A percentile compares a stretch with the other conserved stretches of the same genome.
These are phyloP conservation scores for Chenopodium quinoa DNA, from an alignment of 148 eudicot genomes.

Conservation along the genomic window DNA sequence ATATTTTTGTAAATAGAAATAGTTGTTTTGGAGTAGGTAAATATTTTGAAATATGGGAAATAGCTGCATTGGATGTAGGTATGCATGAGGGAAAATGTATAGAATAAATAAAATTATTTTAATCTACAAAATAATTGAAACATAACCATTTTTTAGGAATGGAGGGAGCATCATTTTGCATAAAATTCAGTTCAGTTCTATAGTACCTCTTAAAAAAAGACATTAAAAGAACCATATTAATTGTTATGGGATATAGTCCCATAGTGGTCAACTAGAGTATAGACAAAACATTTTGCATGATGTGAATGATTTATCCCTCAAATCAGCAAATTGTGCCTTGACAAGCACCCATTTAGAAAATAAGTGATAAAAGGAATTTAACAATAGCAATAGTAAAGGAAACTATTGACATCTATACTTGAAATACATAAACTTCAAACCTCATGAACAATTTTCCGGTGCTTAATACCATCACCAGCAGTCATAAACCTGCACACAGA, in stretches of 20 bases:
- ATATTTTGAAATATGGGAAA: too few species aligned
- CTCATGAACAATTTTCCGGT: slow-evolving; percentile 63
- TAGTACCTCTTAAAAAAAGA: not conserved
- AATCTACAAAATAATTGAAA: too few species aligned
- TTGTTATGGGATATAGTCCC: not conserved
- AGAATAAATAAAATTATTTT: too few species aligned
- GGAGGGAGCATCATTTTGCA: not conserved
- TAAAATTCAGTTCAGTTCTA: not conserved
- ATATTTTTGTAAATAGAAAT: too few species aligned
- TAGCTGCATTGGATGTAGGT: too few species aligned
- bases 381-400: too few species aligned
- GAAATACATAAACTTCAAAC: slow-evolving; percentile 31
- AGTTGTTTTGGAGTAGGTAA: too few species aligned
- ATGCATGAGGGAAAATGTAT: too few species aligned
- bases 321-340: not conserved
- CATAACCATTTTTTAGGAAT: too few species aligned
- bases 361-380: not conserved
- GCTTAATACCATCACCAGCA: slow-evolving; percentile 89
- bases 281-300: not conserved
- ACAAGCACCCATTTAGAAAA: not conserved
- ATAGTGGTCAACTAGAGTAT: not conserved
- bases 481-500: slow-evolving; percentile 70
- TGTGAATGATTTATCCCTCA: not conserved
- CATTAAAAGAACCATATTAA: not conserved
- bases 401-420: not conserved